These are phyloP conservation scores for Calonectria hawksworthii DNA, from an alignment of 2,329 filamentous ascomycete species.

Conservation along the genomic window DNA sequence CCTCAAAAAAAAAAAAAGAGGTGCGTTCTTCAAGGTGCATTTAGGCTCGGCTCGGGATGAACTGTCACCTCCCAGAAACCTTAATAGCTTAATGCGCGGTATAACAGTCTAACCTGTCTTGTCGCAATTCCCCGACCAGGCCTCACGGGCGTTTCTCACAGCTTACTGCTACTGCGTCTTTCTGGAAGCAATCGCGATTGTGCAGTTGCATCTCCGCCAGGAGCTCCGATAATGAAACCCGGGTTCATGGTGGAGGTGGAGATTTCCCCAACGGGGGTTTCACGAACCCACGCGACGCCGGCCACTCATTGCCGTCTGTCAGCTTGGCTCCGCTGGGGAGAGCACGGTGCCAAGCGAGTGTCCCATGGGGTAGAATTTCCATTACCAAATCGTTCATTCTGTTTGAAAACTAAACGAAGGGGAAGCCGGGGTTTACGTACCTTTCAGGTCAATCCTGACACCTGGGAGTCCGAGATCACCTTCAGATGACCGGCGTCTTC, in stretches of 20 bases:
- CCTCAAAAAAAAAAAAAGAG: background rate
- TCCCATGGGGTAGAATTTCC: conserved; percentile 7
- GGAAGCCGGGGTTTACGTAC: background rate
- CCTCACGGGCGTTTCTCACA: background rate
- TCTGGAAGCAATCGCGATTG: background rate
- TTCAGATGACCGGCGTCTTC: background rate
- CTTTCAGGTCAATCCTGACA: background rate
- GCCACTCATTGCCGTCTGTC: background rate
- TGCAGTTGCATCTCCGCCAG: background rate
- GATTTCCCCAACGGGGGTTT: conserved; percentile 5
- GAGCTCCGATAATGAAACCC: background rate
- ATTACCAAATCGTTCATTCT: background rate
- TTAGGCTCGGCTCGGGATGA: background rate
- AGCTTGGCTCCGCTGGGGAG: background rate
- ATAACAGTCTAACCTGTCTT: background rate
- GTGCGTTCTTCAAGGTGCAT: background rate
- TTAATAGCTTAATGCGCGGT: background rate
- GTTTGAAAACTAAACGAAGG: background rate
- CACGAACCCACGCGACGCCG: background rate
- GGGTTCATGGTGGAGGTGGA: background rate
- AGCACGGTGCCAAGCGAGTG: background rate
- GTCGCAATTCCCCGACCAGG: background rate
- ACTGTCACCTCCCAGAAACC: background rate
- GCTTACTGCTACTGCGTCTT: background rate
- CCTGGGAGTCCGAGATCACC: background rate